phyloP scores from a whole-genome alignment of 2,329 filamentous ascomycete genomes.

The Paecilomyces niveus region DNA sequence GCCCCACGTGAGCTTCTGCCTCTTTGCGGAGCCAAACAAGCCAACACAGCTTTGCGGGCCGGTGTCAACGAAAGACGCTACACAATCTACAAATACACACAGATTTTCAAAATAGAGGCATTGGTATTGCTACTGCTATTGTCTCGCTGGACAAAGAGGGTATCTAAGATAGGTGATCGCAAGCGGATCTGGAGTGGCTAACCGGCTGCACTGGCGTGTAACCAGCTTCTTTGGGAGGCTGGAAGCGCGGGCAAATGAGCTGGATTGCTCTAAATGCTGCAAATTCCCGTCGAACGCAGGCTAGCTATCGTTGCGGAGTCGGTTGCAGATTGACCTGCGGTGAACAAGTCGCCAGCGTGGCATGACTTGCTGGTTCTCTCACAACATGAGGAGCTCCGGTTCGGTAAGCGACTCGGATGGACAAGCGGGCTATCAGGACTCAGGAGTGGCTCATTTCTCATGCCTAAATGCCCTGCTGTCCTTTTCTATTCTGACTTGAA shows the following conservation, averaged over 20 bases:
- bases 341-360: not conserved
- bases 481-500: not conserved
- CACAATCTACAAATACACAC: not conserved
- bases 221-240: not conserved
- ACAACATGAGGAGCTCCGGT: conserved; percentile 3
- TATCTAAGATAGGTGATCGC: conserved; percentile 11
- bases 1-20: not conserved
- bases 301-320: not conserved
- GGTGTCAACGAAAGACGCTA: not conserved
- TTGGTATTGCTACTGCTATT: not conserved
- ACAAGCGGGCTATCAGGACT: not conserved
- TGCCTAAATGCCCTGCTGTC: not conserved
- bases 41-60: not conserved
- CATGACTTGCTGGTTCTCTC: not conserved
- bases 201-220: not conserved
- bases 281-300: not conserved
- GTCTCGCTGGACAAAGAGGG: conserved; percentile 8
- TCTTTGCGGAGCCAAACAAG: not conserved
- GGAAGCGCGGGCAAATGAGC: not conserved
- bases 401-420: not conserved
- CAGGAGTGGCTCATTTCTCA: not conserved
- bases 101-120: not conserved
- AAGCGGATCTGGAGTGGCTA: not conserved
- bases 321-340: not conserved
- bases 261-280: not conserved